A percentile compares a stretch with the other conserved stretches of the same genome.
Evolutionary conservation across 495 filamentous ascomycete genomes (phyloP).

Genomic region (Aspergillus sclerotiicarbonarius): DNA sequence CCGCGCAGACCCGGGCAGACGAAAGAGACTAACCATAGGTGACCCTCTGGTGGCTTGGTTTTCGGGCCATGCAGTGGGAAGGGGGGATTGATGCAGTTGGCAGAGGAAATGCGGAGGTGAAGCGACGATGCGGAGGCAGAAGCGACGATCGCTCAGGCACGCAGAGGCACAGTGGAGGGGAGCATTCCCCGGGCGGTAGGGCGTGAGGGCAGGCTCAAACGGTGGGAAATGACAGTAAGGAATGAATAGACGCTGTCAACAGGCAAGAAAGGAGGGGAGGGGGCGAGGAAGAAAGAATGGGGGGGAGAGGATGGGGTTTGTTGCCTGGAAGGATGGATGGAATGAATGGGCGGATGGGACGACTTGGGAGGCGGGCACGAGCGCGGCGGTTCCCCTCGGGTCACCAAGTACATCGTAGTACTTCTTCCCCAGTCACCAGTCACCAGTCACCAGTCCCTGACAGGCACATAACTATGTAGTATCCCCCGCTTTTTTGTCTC

Average conservation of each 20-base stretch:
- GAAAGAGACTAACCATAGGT: constrained; percentile 38
- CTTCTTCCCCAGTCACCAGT: neutral
- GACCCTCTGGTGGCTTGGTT: constrained; percentile 50
- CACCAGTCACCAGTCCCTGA: too few species aligned
- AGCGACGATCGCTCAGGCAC: constrained; percentile 25
- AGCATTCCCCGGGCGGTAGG: constrained; percentile 5
- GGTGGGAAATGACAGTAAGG: neutral
- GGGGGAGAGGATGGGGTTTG: constrained; percentile 11
- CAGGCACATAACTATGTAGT: too few species aligned
- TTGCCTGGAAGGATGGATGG: constrained; percentile 15
- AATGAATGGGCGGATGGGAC: neutral
- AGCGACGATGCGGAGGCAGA: constrained; percentile 37
- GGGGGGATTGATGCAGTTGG: constrained; percentile 7
- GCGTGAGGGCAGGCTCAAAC: neutral
- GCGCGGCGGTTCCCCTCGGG: too few species aligned
- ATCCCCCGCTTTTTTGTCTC: too few species aligned
- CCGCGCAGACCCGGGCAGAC: neutral
- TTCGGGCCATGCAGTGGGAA: constrained; percentile 46
- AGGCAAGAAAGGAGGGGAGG: constrained; percentile 5
- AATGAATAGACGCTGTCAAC: neutral
- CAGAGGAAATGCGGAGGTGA: constrained; percentile 17
- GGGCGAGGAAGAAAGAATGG: constrained; percentile 16
- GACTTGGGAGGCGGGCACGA: neutral
- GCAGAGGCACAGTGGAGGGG: constrained; percentile 8
- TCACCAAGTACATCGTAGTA: too few species aligned